Conservation (phyloP, 2,329 filamentous ascomycete genomes). For the Diplodia scrobiculata region DNA sequence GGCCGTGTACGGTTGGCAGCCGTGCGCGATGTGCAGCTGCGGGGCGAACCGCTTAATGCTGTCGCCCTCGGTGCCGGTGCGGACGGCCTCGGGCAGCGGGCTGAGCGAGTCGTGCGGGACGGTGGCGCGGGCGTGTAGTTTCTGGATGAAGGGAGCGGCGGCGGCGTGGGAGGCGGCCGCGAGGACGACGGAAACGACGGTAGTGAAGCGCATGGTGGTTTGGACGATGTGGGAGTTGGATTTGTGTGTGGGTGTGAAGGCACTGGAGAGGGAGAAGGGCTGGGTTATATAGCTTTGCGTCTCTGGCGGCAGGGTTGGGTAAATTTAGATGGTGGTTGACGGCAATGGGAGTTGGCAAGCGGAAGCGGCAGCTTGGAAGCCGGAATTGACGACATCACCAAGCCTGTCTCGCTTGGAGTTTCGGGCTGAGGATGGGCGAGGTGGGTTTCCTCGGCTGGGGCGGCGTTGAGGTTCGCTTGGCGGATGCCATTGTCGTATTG, state of each 20-base stretch:
- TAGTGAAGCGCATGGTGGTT: neutral
- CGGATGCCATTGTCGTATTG: neutral
- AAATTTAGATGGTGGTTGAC: too few relatives aligned
- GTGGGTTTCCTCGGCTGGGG: neutral
- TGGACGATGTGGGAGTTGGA: neutral
- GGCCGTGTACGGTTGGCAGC: slow-evolving; percentile 35
- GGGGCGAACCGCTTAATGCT: slow-evolving; percentile 33
- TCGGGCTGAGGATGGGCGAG: neutral
- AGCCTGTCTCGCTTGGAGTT: neutral
- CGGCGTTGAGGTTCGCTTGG: neutral
- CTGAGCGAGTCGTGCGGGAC: slow-evolving; percentile 19
- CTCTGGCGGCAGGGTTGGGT: too few relatives aligned
- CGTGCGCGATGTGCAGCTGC: slow-evolving; percentile 35
- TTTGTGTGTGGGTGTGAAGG: neutral
- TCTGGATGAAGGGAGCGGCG: neutral
- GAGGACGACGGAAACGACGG: neutral
- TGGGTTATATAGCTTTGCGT: neutral
- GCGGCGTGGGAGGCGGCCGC: neutral
- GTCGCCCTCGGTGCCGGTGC: slow-evolving; percentile 38
- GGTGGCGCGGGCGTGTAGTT: neutral
- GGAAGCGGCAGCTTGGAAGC: neutral
- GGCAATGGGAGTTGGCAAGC: too few relatives aligned
- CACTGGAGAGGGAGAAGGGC: neutral
- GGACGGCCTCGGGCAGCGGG: slow-evolving; percentile 52
- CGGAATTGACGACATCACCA: neutral